Evolutionary conservation across 139 green algal species (phyloP).

Genomic region (Axilococcus clingmanii): DNA sequence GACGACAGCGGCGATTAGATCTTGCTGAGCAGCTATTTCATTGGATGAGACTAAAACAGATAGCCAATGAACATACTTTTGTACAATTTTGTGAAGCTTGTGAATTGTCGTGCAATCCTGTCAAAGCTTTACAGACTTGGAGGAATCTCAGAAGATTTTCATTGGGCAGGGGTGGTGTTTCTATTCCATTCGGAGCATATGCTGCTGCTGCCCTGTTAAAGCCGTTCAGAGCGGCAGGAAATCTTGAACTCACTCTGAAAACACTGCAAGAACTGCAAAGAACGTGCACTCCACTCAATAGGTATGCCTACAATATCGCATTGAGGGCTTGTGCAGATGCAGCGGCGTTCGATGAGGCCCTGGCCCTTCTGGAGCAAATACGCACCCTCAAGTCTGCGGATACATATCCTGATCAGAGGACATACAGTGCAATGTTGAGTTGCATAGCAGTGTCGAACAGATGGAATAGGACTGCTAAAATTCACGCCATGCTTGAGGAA

Average conservation of each 20-base stretch:
- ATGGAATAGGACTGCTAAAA: conserved; percentile 1
- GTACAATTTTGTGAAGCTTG: conserved; percentile 23
- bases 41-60: conserved; percentile 18
- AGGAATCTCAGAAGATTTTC: conserved; percentile 6
- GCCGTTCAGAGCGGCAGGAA: conserved; percentile 5
- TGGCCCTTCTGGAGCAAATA: conserved; percentile 2
- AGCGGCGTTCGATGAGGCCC: conserved; percentile 8
- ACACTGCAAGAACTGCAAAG: conserved; percentile 6
- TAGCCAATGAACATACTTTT: conserved; percentile 21
- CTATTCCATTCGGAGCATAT: background rate
- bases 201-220: conserved; percentile 15
- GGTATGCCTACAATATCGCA: conserved; percentile 23
- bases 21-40: conserved; percentile 25
- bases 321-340: conserved; percentile 17
- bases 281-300: background rate
- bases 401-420: conserved; percentile 10
- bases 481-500: conserved; percentile 16
- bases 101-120: conserved; percentile 4
- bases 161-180: background rate
- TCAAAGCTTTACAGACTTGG: conserved; percentile 13
- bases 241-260: conserved; percentile 5
- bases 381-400: background rate
- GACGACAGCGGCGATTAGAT: conserved; percentile 4
- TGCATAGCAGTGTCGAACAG: conserved; percentile 1
- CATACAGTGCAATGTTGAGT: conserved; percentile 10